phyloP scores from a whole-genome alignment of 306 rosid species.

The Casuarina glauca region DNA sequence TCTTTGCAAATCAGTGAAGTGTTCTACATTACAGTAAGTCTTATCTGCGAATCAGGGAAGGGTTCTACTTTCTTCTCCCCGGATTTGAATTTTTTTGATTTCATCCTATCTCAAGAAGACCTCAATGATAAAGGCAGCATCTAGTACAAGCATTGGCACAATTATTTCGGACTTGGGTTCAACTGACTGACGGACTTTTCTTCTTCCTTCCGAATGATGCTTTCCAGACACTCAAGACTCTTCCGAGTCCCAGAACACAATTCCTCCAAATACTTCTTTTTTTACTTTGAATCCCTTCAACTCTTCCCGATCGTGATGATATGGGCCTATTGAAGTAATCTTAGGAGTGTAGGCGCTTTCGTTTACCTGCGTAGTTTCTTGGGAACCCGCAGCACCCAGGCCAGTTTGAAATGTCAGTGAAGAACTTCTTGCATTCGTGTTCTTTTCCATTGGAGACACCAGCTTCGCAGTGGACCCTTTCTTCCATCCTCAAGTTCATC shows the following conservation, averaged over 20 bases:
- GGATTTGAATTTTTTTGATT: fast-evolving
- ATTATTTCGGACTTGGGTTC: background rate
- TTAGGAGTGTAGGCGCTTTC: constrained; percentile 26
- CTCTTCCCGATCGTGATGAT: constrained; percentile 5
- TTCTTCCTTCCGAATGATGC: background rate
- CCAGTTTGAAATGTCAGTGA: background rate
- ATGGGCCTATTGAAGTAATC: constrained; percentile 23
- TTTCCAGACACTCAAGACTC: background rate
- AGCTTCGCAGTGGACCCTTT: background rate
- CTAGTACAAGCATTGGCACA: background rate
- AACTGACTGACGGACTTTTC: background rate
- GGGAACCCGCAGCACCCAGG: constrained; percentile 24
- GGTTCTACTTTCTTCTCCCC: background rate
- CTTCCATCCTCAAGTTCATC: too few species aligned
- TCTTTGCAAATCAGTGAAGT: background rate
- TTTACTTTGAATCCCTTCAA: background rate
- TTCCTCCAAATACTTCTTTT: background rate
- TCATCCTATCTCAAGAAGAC: background rate
- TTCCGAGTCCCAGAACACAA: background rate
- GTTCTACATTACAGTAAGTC: too few species aligned
- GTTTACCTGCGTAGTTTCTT: constrained; percentile 22
- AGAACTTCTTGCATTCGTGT: background rate
- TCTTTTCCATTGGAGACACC: background rate
- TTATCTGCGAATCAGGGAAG: too few species aligned
- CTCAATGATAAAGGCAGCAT: constrained; percentile 34